Percentiles rank a stretch among this genome's conserved stretches.
These are phyloP conservation scores for Flueggea neowawraea DNA, from an alignment of 441 rosid genomes.

Conservation along the genomic window DNA sequence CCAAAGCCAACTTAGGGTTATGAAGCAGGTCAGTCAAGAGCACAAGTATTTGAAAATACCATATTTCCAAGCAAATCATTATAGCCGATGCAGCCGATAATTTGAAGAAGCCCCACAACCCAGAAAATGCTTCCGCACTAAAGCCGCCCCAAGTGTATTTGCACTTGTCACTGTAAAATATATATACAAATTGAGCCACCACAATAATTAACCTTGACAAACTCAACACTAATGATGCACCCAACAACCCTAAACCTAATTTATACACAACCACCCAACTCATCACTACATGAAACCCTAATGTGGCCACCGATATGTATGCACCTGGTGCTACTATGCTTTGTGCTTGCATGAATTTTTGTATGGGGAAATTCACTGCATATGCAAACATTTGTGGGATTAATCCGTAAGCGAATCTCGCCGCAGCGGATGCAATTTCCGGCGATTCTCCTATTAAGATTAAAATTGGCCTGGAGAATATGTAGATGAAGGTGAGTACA, in stretches of 20 bases:
- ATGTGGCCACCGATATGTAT: constrained; percentile 50
- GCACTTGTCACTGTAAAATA: constrained; percentile 23
- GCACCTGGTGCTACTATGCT: constrained; percentile 61
- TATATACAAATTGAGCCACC: constrained; percentile 29
- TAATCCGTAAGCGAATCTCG: constrained; percentile 46
- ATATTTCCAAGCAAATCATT: constrained; percentile 32
- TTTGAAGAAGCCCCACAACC: constrained; percentile 30
- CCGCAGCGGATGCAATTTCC: constrained; percentile 40
- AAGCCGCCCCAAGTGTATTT: constrained; percentile 30
- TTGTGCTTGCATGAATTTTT: constrained; percentile 66
- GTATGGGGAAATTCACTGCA: constrained; percentile 67
- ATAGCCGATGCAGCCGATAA: constrained; percentile 36
- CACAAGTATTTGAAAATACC: constrained; percentile 37
- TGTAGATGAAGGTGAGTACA: constrained; percentile 36
- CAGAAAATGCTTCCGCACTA: constrained; percentile 30
- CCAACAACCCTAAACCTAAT: constrained; percentile 37
- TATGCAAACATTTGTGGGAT: constrained; percentile 73
- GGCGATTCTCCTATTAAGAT: constrained; percentile 42
- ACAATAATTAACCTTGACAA: constrained; percentile 38
- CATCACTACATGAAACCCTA: constrained; percentile 42
- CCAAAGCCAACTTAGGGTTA: constrained; percentile 24
- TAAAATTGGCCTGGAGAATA: constrained; percentile 47
- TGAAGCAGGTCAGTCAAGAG: constrained; percentile 33
- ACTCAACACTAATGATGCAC: constrained; percentile 31
- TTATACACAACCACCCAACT: constrained; percentile 48